Conservation (phyloP, 352 stramenopile genomes). For the Phytophthora hibernalis region DNA sequence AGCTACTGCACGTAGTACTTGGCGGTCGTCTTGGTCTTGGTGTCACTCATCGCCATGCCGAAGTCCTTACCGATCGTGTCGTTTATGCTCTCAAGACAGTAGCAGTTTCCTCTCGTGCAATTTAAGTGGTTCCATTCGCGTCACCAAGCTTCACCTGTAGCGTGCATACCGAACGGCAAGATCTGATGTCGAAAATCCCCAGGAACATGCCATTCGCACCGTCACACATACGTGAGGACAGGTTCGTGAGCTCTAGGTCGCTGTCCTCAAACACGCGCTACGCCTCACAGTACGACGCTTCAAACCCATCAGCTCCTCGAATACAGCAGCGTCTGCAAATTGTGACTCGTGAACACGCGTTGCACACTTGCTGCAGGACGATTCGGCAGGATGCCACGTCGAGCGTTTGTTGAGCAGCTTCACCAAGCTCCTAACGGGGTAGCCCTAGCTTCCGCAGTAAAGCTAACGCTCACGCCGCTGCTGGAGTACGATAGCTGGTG, state of each 20-base stretch:
- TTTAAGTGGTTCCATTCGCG: conserved; percentile 50
- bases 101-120: conserved; percentile 24
- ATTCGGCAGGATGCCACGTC: conserved; percentile 11
- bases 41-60: conserved; percentile 57
- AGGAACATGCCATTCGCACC: conserved; percentile 38
- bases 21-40: conserved; percentile 48
- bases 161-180: conserved; percentile 42
- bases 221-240: conserved; percentile 35
- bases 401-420: conserved; percentile 34
- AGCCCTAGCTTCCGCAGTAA: no score
- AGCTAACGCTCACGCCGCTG: no score
- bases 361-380: conserved; percentile 30
- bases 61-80: conserved; percentile 49
- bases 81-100: conserved; percentile 33
- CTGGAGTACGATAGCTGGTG: no score
- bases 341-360: conserved; percentile 25
- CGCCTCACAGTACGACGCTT: conserved; percentile 37
- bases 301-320: conserved; percentile 36
- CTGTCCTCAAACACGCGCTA: conserved; percentile 39
- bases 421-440: conserved; percentile 30
- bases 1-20: conserved; percentile 65
- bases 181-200: conserved; percentile 50
- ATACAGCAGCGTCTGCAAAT: conserved; percentile 26
- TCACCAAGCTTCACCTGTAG: conserved; percentile 47
- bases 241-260: conserved; percentile 20